Conservation (phyloP, 2,329 filamentous ascomycete genomes). For the Epicoccum sorghinum region DNA sequence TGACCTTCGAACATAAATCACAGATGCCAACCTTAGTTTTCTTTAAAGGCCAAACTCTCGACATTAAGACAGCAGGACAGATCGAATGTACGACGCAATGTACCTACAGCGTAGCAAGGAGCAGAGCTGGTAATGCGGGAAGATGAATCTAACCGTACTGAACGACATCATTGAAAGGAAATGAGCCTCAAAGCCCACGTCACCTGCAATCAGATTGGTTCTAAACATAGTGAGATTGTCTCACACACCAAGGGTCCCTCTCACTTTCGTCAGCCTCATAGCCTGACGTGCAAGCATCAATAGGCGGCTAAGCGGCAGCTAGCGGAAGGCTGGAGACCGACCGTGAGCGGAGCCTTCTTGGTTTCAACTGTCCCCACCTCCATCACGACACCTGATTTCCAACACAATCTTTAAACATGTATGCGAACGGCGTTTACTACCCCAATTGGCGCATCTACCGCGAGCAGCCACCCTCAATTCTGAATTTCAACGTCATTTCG, state of each 20-base stretch:
- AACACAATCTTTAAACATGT: constrained; percentile 45
- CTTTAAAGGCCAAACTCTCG: too few species aligned
- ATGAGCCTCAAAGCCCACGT: too few species aligned
- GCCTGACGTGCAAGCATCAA: constrained; percentile 36
- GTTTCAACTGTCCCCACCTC: constrained; percentile 19
- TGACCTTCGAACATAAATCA: too few species aligned
- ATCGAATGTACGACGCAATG: too few species aligned
- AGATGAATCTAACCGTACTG: too few species aligned
- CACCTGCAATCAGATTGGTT: too few species aligned
- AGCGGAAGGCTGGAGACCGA: constrained; percentile 29
- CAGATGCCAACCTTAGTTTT: too few species aligned
- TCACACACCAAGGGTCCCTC: not conserved
- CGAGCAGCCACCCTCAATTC: constrained; percentile 72
- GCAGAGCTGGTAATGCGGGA: too few species aligned
- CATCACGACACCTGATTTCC: constrained; percentile 37
- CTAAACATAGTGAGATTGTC: too few species aligned
- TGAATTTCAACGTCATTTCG: constrained; percentile 78
- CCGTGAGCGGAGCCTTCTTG: constrained; percentile 40
- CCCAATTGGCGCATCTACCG: constrained; percentile 79
- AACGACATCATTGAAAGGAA: too few species aligned
- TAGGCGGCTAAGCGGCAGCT: constrained; percentile 40
- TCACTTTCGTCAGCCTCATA: constrained; percentile 23
- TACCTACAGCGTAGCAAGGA: too few species aligned
- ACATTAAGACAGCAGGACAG: too few species aligned
- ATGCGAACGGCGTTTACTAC: constrained; percentile 79